phyloP scores from a whole-genome alignment of 176 grass and related monocot species.

The Lolium multiflorum region DNA sequence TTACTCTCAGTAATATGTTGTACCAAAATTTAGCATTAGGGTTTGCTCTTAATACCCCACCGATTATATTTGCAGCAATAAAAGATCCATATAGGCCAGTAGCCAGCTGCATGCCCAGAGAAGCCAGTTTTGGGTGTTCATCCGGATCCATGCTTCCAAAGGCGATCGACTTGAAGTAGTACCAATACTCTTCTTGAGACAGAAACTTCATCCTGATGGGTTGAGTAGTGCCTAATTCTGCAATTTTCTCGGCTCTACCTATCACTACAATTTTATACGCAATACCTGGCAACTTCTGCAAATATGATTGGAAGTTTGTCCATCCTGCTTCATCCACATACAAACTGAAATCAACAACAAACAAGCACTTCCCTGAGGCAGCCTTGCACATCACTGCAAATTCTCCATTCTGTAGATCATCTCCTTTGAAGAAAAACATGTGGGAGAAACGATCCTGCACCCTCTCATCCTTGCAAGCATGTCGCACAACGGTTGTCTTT shows the following conservation, averaged over 20 bases:
- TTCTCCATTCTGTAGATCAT: background rate
- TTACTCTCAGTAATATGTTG: background rate
- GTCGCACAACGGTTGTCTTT: slow-evolving; percentile 54
- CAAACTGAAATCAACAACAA: slow-evolving; percentile 32
- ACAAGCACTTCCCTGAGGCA: slow-evolving; percentile 32
- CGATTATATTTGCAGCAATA: slow-evolving; percentile 45
- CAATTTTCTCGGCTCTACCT: background rate
- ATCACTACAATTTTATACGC: slow-evolving; percentile 43
- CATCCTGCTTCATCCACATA: slow-evolving; percentile 33
- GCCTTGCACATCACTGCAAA: background rate
- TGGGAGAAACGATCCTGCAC: slow-evolving; percentile 26
- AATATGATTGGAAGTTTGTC: slow-evolving; percentile 27
- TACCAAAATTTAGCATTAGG: slow-evolving; percentile 34
- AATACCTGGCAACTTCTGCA: background rate
- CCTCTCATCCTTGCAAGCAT: slow-evolving; percentile 54
- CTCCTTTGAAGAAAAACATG: background rate
- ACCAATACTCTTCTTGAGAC: slow-evolving; percentile 52
- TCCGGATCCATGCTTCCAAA: slow-evolving; percentile 51
- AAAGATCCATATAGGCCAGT: slow-evolving; percentile 26
- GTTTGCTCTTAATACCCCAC: slow-evolving; percentile 46
- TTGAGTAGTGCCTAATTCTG: slow-evolving; percentile 1
- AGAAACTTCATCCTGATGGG: slow-evolving; percentile 47
- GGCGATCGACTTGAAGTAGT: slow-evolving; percentile 48
- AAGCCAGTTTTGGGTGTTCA: slow-evolving; percentile 27
- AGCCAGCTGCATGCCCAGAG: slow-evolving; percentile 44